These are phyloP conservation scores for Globisporangium mamillatum DNA, from an alignment of 352 stramenopile species.

Conservation along the genomic window DNA sequence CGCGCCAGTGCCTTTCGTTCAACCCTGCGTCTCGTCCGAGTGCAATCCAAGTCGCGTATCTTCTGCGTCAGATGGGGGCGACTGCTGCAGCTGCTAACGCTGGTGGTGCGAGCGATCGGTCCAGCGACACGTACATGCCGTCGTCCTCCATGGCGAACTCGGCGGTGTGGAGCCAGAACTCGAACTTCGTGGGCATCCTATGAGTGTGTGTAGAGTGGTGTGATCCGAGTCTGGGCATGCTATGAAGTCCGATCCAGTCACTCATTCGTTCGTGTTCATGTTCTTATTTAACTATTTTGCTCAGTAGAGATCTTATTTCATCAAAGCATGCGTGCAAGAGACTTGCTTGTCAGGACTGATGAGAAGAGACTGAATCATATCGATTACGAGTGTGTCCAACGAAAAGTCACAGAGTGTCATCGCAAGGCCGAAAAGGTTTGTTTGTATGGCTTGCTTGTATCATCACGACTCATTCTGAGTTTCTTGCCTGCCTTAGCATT, in stretches of 20 bases:
- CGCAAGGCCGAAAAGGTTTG: neutral
- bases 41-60: conserved; percentile 35
- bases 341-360: neutral
- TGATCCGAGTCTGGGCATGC: neutral
- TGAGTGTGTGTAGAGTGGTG: neutral
- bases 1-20: conserved; percentile 33
- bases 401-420: neutral
- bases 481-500: neutral
- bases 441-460: neutral
- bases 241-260: neutral
- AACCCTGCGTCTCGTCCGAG: conserved; percentile 31
- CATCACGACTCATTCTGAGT: neutral
- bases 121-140: conserved; percentile 2
- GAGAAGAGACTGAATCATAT: neutral
- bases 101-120: neutral
- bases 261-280: neutral
- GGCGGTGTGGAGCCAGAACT: neutral
- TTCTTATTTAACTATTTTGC: neutral
- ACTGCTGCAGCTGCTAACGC: neutral
- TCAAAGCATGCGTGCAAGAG: neutral
- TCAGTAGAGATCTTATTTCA: neutral
- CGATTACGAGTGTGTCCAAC: neutral
- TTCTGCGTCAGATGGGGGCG: conserved; percentile 27
- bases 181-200: conserved; percentile 5
- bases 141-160: conserved; percentile 4